phyloP scores from a whole-genome alignment of 768 basidiomycete genomes.

The Phylloporus rhodoxanthus region DNA sequence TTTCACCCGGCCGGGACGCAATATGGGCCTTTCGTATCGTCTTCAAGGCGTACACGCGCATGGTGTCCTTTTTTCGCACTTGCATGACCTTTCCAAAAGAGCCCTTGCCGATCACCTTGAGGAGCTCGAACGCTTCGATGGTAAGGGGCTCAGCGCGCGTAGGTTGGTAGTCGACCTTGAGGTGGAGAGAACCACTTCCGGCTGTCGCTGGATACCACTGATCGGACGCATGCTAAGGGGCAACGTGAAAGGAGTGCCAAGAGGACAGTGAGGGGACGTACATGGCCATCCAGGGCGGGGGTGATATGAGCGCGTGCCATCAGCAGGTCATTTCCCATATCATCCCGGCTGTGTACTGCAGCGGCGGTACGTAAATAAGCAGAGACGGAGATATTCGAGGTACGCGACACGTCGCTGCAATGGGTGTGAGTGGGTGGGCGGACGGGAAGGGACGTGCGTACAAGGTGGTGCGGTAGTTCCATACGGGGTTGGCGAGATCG shows the following conservation, averaged over 20 bases:
- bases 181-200: conserved; percentile 87
- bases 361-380: conserved; percentile 85
- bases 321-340: conserved; percentile 96
- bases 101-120: conserved; percentile 97
- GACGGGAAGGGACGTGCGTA: conserved; percentile 37
- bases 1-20: conserved; percentile 91
- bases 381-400: conserved; percentile 86
- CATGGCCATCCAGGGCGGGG: conserved; percentile 75
- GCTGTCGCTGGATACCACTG: conserved; percentile 85
- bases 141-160: conserved; percentile 76
- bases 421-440: conserved; percentile 2
- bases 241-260: conserved; percentile 2
- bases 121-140: conserved; percentile 94
- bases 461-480: conserved; percentile 97
- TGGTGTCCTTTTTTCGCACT: conserved; percentile 97
- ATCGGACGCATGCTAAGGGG: conserved; percentile 68
- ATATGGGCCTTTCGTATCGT: conserved; percentile 98
- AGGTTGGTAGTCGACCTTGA: conserved; percentile 93
- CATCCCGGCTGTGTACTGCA: conserved; percentile 66
- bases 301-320: conserved; percentile 90
- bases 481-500: conserved; percentile 82
- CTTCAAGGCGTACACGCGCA: conserved; percentile 96
- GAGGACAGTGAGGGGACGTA: conserved; percentile 30
- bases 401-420: conserved; percentile 89
- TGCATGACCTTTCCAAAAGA: conserved; percentile 99